Conservation (phyloP, 2,329 filamentous ascomycete species). For the Myotisia sp. region DNA sequence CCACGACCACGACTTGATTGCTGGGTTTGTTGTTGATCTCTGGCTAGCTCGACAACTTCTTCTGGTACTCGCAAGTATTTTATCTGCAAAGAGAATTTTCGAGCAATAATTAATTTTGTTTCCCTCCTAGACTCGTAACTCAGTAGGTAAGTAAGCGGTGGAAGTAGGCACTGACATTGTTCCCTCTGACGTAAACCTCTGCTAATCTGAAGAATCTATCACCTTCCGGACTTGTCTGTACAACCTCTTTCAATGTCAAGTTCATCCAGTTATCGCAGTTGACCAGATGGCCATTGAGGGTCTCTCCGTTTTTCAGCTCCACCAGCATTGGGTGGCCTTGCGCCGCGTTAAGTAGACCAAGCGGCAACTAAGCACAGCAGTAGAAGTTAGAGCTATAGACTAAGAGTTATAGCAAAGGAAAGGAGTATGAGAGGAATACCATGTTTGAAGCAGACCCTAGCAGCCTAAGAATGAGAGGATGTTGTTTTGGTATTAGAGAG, state of each 20-base stretch:
- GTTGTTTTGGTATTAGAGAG: no score
- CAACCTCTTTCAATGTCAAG: conserved; percentile 87
- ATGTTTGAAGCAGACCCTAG: no score
- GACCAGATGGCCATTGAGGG: conserved; percentile 87
- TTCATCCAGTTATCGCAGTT: conserved; percentile 99
- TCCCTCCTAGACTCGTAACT: no score
- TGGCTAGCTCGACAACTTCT: conserved; percentile 87
- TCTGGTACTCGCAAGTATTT: conserved; percentile 95
- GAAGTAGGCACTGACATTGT: conserved; percentile 57
- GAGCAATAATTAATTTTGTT: no score
- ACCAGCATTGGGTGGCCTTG: conserved; percentile 97
- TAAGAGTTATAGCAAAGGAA: no score
- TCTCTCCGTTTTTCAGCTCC: conserved; percentile 94
- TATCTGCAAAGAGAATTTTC: conserved; percentile 55
- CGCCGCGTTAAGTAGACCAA: conserved; percentile 80
- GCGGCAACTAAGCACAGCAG: conserved; percentile 37
- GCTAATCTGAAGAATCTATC: conserved; percentile 85
- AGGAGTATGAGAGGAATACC: no score
- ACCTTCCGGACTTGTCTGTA: conserved; percentile 88
- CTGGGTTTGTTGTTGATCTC: conserved; percentile 74
- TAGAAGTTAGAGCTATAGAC: no score
- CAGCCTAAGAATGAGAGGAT: no score
- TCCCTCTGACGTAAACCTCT: conserved; percentile 92
- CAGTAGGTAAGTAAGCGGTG: no score
- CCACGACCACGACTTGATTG: conserved; percentile 32